Evolutionary conservation across 2,329 filamentous ascomycete species (phyloP).

Genomic region (Ambrosiella cleistominuta): DNA sequence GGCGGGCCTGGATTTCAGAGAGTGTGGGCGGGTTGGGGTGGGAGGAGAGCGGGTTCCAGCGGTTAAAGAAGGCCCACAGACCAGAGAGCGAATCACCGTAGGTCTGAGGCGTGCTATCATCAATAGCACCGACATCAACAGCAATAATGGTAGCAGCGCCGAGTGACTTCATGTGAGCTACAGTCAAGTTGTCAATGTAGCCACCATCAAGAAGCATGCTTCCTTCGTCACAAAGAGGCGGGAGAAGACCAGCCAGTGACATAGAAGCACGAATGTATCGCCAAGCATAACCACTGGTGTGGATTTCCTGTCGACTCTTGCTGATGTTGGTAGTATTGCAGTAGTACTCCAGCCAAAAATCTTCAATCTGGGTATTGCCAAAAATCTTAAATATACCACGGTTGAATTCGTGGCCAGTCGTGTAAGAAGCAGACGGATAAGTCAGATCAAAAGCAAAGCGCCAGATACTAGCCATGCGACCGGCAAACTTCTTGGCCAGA

Average conservation of each 20-base stretch:
- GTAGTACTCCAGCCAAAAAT: conserved; percentile 98
- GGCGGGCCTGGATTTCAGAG: conserved; percentile 83
- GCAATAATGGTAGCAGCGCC: conserved; percentile 92
- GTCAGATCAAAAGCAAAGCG: conserved; percentile 92
- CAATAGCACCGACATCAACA: conserved; percentile 79
- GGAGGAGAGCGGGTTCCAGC: conserved; percentile 89
- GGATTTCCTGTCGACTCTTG: conserved; percentile 78
- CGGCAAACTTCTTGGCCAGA: conserved; percentile 88
- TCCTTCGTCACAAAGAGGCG: conserved; percentile 89
- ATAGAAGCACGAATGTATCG: conserved; percentile 92
- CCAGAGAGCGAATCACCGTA: conserved; percentile 92
- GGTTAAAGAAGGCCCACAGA: conserved; percentile 84
- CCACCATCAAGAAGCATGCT: conserved; percentile 93
- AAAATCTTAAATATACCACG: conserved; percentile 98
- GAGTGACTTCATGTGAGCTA: conserved; percentile 89
- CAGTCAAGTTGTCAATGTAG: conserved; percentile 92
- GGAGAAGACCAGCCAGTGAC: conserved; percentile 82
- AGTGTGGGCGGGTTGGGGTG: conserved; percentile 85
- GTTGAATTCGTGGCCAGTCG: conserved; percentile 97
- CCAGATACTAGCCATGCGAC: conserved; percentile 98
- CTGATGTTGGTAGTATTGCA: conserved; percentile 99
- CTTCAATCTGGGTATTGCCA: conserved; percentile 90
- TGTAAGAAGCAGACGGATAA: conserved; percentile 92
- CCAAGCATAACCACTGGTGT: conserved; percentile 95
- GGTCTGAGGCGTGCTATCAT: conserved; percentile 77